These are phyloP conservation scores for Fraxinus latifolia DNA, from an alignment of 305 asterid genomes.

Conservation along the genomic window DNA sequence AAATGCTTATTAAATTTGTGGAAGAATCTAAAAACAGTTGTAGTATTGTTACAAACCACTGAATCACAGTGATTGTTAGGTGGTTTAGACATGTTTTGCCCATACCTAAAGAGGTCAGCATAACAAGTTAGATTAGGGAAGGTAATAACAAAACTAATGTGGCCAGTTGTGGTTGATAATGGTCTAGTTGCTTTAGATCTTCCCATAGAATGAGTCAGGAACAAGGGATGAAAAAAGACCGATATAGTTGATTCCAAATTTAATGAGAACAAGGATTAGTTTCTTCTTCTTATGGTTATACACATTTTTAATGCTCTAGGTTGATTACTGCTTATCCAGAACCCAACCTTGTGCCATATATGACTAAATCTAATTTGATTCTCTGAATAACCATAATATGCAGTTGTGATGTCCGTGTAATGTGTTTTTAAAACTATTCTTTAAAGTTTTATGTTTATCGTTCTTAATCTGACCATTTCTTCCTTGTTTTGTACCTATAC, in stretches of 20 bases:
- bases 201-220: not conserved
- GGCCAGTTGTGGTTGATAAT: not conserved
- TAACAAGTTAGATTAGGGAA: not conserved
- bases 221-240: not conserved
- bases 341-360: not conserved
- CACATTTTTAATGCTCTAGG: not conserved
- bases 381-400: slow-evolving; percentile 2
- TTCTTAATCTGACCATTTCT: not conserved
- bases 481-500: slow-evolving; percentile 16
- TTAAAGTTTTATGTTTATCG: not conserved
- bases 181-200: not conserved
- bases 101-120: not conserved
- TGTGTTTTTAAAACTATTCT: not conserved
- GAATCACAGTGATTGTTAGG: not conserved
- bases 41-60: not conserved
- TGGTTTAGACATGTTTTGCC: not conserved
- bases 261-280: not conserved
- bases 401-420: not conserved
- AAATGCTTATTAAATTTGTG: not conserved
- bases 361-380: not conserved
- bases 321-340: not conserved
- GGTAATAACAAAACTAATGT: not conserved
- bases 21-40: not conserved
- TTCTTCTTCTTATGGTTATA: not conserved
- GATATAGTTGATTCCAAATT: not conserved